These are phyloP conservation scores for Lecanosticta acicola DNA, from an alignment of 2,329 filamentous ascomycete species.

Conservation along the genomic window DNA sequence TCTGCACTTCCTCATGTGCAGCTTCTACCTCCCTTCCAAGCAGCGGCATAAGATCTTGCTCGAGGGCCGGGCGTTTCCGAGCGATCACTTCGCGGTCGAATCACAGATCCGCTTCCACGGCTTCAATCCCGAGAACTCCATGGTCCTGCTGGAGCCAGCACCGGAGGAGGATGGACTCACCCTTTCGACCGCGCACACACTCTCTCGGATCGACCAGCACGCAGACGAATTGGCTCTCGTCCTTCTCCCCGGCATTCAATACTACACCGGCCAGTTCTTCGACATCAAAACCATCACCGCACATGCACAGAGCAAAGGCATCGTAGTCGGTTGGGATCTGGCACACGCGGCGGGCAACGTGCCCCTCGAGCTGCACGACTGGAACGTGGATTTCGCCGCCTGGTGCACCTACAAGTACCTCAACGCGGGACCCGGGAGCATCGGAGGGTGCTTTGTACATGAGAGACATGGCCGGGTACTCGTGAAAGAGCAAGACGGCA, in stretches of 20 bases:
- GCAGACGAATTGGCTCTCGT: conserved; percentile 67
- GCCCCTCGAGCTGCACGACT: conserved; percentile 71
- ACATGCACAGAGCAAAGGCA: conserved; percentile 64
- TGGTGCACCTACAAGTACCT: conserved; percentile 97
- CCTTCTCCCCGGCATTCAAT: conserved; percentile 81
- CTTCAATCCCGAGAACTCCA: conserved; percentile 58
- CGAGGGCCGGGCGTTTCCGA: conserved; percentile 83
- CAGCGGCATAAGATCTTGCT: conserved; percentile 72
- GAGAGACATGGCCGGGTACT: conserved; percentile 53
- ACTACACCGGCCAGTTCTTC: conserved; percentile 84
- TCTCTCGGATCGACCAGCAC: conserved; percentile 68
- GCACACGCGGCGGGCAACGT: conserved; percentile 85
- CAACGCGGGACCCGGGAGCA: conserved; percentile 76
- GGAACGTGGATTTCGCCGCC: conserved; percentile 84
- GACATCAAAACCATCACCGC: conserved; percentile 76
- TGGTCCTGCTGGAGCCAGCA: conserved; percentile 67
- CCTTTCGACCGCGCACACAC: conserved; percentile 65
- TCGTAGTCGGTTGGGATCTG: conserved; percentile 80
- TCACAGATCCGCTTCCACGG: conserved; percentile 72
- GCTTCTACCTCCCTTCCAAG: conserved; percentile 68
- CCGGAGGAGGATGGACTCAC: conserved; percentile 47
- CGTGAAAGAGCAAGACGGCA: conserved; percentile 26
- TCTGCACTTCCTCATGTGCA: conserved; percentile 74
- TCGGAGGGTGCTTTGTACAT: conserved; percentile 76
- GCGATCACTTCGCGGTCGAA: conserved; percentile 66